Conservation (phyloP, 1,284 basidiomycete species). For the Volvariella volvacea region DNA sequence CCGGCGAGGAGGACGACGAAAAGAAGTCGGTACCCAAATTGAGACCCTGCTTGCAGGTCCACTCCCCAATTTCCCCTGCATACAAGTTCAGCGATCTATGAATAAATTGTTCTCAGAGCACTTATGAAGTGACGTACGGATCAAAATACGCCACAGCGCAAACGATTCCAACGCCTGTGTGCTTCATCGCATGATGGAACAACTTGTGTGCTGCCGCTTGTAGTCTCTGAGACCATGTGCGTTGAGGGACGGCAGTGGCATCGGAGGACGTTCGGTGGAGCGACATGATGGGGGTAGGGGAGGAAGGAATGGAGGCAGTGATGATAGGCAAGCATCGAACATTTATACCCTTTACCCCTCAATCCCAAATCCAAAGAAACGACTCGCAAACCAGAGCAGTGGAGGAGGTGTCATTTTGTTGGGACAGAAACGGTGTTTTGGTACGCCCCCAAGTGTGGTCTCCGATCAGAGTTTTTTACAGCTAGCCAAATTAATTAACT, state of each 20-base stretch:
- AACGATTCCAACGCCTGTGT: slow-evolving; percentile 51
- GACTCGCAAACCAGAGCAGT: slow-evolving; percentile 28
- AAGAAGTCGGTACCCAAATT: slow-evolving; percentile 80
- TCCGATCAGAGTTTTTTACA: too few species aligned
- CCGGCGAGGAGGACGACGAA: slow-evolving; percentile 84
- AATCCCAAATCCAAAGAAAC: slow-evolving; percentile 19
- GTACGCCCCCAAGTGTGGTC: background rate
- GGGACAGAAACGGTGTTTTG: background rate
- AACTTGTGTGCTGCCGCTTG: slow-evolving; percentile 21
- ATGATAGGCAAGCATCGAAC: slow-evolving; percentile 19
- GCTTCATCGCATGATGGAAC: slow-evolving; percentile 40
- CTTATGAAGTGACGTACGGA: slow-evolving; percentile 35
- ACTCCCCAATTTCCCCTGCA: slow-evolving; percentile 71
- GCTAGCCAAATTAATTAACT: too few species aligned
- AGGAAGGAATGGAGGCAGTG: slow-evolving; percentile 16
- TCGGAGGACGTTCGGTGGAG: slow-evolving; percentile 5
- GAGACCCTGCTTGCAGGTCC: slow-evolving; percentile 67
- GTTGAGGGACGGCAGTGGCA: slow-evolving; percentile 7
- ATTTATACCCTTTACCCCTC: slow-evolving; percentile 7
- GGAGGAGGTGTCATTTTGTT: slow-evolving; percentile 16
- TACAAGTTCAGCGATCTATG: slow-evolving; percentile 4
- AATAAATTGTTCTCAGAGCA: background rate
- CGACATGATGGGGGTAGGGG: slow-evolving; percentile 9
- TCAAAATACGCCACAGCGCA: slow-evolving; percentile 65
- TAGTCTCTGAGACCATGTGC: slow-evolving; percentile 12